These are phyloP conservation scores for Talaromyces piceae DNA, from an alignment of 2,329 filamentous ascomycete species.

Conservation along the genomic window DNA sequence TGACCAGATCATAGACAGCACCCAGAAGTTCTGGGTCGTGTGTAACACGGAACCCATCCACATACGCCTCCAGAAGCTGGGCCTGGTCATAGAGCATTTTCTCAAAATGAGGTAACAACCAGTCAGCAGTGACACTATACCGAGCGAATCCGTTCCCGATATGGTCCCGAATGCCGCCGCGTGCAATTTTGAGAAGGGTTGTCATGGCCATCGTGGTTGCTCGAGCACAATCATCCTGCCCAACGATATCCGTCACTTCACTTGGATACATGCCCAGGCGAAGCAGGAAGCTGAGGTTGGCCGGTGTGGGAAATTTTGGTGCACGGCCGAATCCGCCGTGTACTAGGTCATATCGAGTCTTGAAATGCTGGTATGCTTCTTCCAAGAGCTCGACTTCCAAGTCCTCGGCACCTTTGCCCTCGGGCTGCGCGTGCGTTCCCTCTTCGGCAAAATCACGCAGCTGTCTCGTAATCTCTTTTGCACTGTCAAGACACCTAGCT, in stretches of 20 bases:
- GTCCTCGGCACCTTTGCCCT: constrained; percentile 52
- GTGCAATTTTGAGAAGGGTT: constrained; percentile 71
- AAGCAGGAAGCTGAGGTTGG: constrained; percentile 76
- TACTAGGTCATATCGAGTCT: constrained; percentile 67
- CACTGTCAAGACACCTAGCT: constrained; percentile 71
- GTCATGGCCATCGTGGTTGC: constrained; percentile 72
- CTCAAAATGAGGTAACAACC: constrained; percentile 93
- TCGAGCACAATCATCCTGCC: constrained; percentile 64
- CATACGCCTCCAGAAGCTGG: constrained; percentile 72
- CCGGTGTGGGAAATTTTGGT: constrained; percentile 85
- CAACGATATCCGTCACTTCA: constrained; percentile 79
- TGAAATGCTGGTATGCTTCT: constrained; percentile 77
- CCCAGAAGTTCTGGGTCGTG: constrained; percentile 66
- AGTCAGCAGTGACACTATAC: constrained; percentile 85
- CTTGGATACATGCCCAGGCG: constrained; percentile 63
- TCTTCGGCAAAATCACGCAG: constrained; percentile 83
- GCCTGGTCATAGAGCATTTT: constrained; percentile 95
- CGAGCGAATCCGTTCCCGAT: constrained; percentile 72
- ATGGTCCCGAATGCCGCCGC: constrained; percentile 65
- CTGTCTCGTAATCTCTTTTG: constrained; percentile 72
- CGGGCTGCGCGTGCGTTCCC: constrained; percentile 52
- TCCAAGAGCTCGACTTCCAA: constrained; percentile 87
- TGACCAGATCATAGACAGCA: constrained; percentile 70
- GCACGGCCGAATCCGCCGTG: constrained; percentile 72
- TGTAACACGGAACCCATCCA: constrained; percentile 73